A percentile compares a stretch with the other conserved stretches of the same genome.
Evolutionary conservation across 2,329 filamentous ascomycete species (phyloP).

Genomic region (Cadophora malorum): DNA sequence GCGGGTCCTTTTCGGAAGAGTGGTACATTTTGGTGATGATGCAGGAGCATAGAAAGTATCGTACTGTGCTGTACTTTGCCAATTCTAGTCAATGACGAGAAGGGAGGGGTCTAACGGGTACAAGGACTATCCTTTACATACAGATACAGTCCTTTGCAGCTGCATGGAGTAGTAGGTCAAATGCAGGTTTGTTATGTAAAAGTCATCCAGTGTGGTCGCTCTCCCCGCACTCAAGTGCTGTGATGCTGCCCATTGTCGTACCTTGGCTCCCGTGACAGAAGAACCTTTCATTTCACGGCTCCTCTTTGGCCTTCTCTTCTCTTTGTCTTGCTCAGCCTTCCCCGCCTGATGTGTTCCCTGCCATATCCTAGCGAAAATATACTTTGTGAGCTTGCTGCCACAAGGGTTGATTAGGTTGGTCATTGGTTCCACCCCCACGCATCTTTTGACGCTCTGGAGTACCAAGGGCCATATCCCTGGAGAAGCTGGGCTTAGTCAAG

Average conservation of each 20-base stretch:
- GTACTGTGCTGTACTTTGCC: not conserved
- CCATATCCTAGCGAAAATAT: constrained; percentile 15
- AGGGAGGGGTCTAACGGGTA: not conserved
- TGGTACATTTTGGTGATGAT: constrained; percentile 14
- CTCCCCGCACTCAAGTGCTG: constrained; percentile 11
- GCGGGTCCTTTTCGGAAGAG: constrained; percentile 6
- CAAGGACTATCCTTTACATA: constrained; percentile 5
- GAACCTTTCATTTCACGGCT: not conserved
- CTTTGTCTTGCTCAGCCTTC: constrained; percentile 21
- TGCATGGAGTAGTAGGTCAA: not conserved
- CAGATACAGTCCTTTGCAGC: constrained; percentile 10
- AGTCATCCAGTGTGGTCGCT: constrained; percentile 24
- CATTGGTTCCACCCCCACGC: constrained; percentile 29
- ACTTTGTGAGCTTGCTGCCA: constrained; percentile 13
- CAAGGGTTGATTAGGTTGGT: not conserved
- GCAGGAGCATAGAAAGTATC: not conserved
- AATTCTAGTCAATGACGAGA: not conserved
- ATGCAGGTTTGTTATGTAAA: constrained; percentile 34
- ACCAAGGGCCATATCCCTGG: constrained; percentile 35
- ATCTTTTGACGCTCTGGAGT: constrained; percentile 19
- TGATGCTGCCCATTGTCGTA: constrained; percentile 10
- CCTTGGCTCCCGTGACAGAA: not conserved
- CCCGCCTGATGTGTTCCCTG: constrained; percentile 19
- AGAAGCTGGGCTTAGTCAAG: constrained; percentile 22
- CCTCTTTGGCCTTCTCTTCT: not conserved